Evolutionary conservation across 2,329 filamentous ascomycete species (phyloP).

Genomic region (Corniculantispora saksenae): DNA sequence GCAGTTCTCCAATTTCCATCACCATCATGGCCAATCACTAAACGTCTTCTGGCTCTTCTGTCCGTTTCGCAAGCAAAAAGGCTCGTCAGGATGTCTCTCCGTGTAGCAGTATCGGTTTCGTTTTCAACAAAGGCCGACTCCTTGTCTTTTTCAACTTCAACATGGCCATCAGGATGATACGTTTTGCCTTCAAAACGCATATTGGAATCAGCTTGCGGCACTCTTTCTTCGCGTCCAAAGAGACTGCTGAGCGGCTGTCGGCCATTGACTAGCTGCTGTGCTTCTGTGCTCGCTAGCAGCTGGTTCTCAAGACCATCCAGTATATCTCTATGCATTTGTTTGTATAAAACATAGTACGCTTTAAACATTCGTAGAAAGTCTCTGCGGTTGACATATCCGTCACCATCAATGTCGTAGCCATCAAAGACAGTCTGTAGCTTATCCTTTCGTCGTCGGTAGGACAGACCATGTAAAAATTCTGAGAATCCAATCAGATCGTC

Average conservation of each 20-base stretch:
- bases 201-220: slow-evolving; percentile 62
- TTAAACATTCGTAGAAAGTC: slow-evolving; percentile 91
- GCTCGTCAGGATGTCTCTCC: slow-evolving; percentile 60
- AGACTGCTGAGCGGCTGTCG: slow-evolving; percentile 74
- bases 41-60: slow-evolving; percentile 30
- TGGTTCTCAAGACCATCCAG: slow-evolving; percentile 77
- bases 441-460: slow-evolving; percentile 67
- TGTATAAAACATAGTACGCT: slow-evolving; percentile 88
- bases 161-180: slow-evolving; percentile 62
- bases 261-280: slow-evolving; percentile 73
- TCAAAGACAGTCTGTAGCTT: slow-evolving; percentile 76
- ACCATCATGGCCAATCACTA: slow-evolving; percentile 32
- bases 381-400: slow-evolving; percentile 80
- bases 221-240: slow-evolving; percentile 71
- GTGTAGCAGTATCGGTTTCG: slow-evolving; percentile 59
- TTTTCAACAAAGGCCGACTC: slow-evolving; percentile 60
- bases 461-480: slow-evolving; percentile 84
- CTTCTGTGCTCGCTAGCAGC: slow-evolving; percentile 71
- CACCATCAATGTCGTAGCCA: slow-evolving; percentile 86
- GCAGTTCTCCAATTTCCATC: slow-evolving; percentile 40
- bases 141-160: slow-evolving; percentile 62
- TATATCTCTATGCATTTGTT: slow-evolving; percentile 84
- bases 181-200: slow-evolving; percentile 65
- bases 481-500: slow-evolving; percentile 89
- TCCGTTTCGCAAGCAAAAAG: slow-evolving; percentile 46